A percentile compares a stretch with the other conserved stretches of the same genome.
These are phyloP conservation scores for Dimocarpus longan DNA, from an alignment of 345 rosid species.

Conservation along the genomic window DNA sequence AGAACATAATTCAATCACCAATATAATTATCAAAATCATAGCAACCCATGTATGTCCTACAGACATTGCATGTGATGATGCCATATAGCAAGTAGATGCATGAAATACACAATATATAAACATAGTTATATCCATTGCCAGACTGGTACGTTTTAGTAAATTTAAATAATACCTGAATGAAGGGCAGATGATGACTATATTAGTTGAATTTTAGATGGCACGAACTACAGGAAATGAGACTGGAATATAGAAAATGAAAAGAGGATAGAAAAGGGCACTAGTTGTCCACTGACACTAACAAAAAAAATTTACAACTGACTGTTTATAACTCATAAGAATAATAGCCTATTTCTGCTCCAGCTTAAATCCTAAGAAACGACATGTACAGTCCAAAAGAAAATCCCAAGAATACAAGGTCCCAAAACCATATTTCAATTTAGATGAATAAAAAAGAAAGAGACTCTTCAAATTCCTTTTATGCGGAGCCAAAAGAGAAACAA, in stretches of 20 bases:
- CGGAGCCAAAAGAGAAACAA: background rate
- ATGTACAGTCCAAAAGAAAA: background rate
- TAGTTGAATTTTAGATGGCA: background rate
- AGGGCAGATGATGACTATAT: background rate
- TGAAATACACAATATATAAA: background rate
- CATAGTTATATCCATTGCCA: background rate
- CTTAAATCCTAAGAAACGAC: background rate
- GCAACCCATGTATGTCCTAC: background rate
- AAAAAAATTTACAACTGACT: background rate
- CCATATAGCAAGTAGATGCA: background rate
- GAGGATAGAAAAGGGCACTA: background rate
- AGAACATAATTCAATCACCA: constrained; percentile 7
- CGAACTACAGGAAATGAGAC: background rate
- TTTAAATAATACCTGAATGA: background rate
- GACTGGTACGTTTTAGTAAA: background rate
- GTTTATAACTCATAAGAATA: background rate
- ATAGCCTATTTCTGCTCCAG: background rate
- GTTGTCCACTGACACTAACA: background rate
- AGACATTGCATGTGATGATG: background rate
- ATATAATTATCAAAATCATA: background rate
- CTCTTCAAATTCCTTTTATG: background rate
- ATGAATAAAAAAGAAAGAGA: background rate
- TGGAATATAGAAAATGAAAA: background rate
- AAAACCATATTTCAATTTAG: background rate
- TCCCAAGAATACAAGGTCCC: background rate